Percentiles rank a stretch among this genome's conserved stretches.
Conservation (phyloP, 1,284 basidiomycete genomes). For the Lignosus rhinocerotis region DNA sequence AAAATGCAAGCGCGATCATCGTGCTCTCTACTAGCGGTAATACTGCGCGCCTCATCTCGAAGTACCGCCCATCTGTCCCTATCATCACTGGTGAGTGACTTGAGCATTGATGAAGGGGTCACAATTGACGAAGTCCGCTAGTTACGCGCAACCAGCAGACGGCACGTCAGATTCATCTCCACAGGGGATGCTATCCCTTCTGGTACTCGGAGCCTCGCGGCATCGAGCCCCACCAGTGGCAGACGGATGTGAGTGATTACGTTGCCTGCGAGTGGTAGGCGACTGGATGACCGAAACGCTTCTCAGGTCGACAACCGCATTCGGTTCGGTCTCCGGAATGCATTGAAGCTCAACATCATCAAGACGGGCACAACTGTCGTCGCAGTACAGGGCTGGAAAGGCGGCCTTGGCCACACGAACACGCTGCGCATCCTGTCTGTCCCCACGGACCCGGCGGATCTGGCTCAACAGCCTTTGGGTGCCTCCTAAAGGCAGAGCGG, state of each 20-base stretch:
- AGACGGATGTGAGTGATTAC: slow-evolving; percentile 79
- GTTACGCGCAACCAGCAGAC: slow-evolving; percentile 97
- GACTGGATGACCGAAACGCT: slow-evolving; percentile 21
- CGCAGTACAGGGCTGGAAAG: slow-evolving; percentile 99
- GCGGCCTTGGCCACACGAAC: slow-evolving; percentile 92
- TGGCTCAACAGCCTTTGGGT: slow-evolving; percentile 73
- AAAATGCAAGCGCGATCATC: slow-evolving; percentile 91
- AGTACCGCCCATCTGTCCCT: slow-evolving; percentile 93
- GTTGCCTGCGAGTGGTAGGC: slow-evolving; percentile 20
- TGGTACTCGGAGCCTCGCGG: slow-evolving; percentile 94
- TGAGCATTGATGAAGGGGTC: no score
- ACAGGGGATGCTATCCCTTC: slow-evolving; percentile 97
- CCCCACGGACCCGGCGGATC: slow-evolving; percentile 83
- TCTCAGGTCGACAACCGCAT: slow-evolving; percentile 82
- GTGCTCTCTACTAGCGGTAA: slow-evolving; percentile 97
- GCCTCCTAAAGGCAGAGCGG: slow-evolving; percentile 18
- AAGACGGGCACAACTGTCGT: slow-evolving; percentile 89
- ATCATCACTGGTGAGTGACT: slow-evolving; percentile 75
- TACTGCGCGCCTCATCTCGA: slow-evolving; percentile 95
- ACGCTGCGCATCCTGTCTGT: slow-evolving; percentile 80
- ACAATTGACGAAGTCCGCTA: slow-evolving; percentile 30
- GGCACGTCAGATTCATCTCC: slow-evolving; percentile 94
- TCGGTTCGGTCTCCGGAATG: slow-evolving; percentile 88
- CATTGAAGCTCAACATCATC: slow-evolving; percentile 88
- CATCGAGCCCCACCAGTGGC: slow-evolving; percentile 89